Percentiles rank a stretch among this genome's conserved stretches.
These are phyloP conservation scores for Striga asiatica DNA, from an alignment of 257 asterid species.

Conservation along the genomic window DNA sequence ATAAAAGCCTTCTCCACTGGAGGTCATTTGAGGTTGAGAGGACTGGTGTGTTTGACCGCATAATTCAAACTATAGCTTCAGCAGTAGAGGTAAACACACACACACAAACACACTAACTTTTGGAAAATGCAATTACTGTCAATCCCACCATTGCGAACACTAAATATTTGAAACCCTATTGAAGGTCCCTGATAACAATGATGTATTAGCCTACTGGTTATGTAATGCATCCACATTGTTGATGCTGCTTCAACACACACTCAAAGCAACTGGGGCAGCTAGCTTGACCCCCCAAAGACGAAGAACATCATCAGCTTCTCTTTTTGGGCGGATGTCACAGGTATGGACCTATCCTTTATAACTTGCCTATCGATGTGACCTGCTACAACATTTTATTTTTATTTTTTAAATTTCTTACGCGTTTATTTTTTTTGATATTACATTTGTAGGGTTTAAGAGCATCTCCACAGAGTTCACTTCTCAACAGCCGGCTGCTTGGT, in stretches of 20 bases:
- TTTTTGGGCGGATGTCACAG: constrained; percentile 97
- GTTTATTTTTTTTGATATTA: constrained; percentile 12
- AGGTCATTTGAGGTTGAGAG: constrained; percentile 98
- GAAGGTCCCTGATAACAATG: constrained; percentile 80
- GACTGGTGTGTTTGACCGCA: constrained; percentile 87
- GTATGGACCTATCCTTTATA: constrained; percentile 29
- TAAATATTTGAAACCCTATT: constrained; percentile 17
- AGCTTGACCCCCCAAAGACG: constrained; percentile 90
- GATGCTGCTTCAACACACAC: constrained; percentile 97
- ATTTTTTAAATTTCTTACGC: constrained; percentile 14
- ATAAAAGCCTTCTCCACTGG: constrained; percentile 98
- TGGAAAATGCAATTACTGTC: no score
- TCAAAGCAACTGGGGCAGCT: constrained; percentile 95
- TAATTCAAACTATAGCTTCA: constrained; percentile 78
- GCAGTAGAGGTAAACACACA: constrained; percentile 85
- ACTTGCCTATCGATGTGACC: constrained; percentile 16
- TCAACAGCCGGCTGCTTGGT: constrained; percentile 75
- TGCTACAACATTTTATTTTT: no score
- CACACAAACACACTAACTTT: no score
- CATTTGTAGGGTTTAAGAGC: constrained; percentile 65
- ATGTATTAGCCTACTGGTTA: constrained; percentile 82
- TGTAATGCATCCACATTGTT: constrained; percentile 88
- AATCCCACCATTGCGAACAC: constrained; percentile 3
- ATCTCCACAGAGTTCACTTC: constrained; percentile 94
- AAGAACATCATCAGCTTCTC: constrained; percentile 92